Base-by-base conservation (phyloP, 2,329 filamentous ascomycete species). In the Aspergillus costaricaensis region DNA sequence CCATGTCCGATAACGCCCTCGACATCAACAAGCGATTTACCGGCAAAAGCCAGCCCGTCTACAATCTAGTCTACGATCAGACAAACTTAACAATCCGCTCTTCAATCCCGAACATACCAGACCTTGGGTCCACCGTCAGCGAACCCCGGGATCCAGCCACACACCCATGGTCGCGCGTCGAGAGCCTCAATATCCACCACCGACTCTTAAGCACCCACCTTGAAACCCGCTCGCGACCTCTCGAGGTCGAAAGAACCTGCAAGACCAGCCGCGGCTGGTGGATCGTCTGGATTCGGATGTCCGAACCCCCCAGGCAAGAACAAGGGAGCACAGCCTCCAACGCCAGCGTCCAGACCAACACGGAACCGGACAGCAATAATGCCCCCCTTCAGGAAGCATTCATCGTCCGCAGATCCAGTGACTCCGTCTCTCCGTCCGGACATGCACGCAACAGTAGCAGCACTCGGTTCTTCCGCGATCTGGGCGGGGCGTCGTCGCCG, bases 221-320 rank as follows among this genome's bases (percentile, higher is more conserved):
- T n/a, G 79, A 80, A 59, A 86, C 85, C 1, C 78, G 82, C 2
- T 73, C 73, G 21, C 74, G 74, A 1, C 64, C 72, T 1, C 71
- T 76, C 8, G 85, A 88, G 62, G 76, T 84, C 6, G 86, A 89
- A 67, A 79, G 84, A 32, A 88, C 84, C 1, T 84, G 83, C 71
- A 88, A 88, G 72, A 88, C 86, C 0, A 81, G 75, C 47, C 81
- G 86, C n/a, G 85, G 85, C 6, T 89, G 86, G 86, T 89, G 86
- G 86, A 80, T 89, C 2, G 82, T 88, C 21, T 89, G 86, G 86
- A 82, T 88, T 72, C 80, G 84, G 8, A 72, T 87, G 30, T 77
- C 77, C 5, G 54, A 60, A 15, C 55, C 14, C 7, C 54, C 50
- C 6, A 52, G 12, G 12, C 53, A 52, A 23, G 41, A 47, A 25